Base-by-base conservation (phyloP, 2,329 filamentous ascomycete species). In the Onygenales sp. region DNA sequence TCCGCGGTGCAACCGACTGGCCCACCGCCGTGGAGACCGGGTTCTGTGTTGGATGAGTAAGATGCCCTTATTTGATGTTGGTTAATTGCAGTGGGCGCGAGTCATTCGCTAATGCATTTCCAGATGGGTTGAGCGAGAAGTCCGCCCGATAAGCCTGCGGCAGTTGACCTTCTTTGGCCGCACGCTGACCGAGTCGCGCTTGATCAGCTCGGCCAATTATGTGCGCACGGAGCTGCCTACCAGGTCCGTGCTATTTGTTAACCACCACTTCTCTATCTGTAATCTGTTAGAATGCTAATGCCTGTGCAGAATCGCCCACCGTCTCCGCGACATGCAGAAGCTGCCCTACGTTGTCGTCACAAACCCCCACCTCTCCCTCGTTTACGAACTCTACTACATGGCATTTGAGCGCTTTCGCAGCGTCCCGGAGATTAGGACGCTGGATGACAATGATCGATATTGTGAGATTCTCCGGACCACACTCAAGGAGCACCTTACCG, bases 91-190 rank as follows among this genome's bases (percentile, higher is more conserved):
- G 32, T 43, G 43, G n/a, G 1, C n/a, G 14, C 7, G 5, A 6
- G 10, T 10, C n/a, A 11, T 39, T 17, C 43, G 17, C 43, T 14
- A 36, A 44, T 31, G 11, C 44, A 2, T 10, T 43, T 51, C 21
- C 61, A 95, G 90, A 77, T 97, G 91, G 90, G 92, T 96, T 51
- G 85, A 87, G 58, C 88, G 86, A 64, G 89, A 95, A 68, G 91
- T 91, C 48, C 82, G 90, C 51, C 93, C 93, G n/a, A 96, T 98
- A 67, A 95, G 89, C 73, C 75, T 98, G 63, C 87, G 93, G 55
- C 93, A 97, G 72, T 81, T 98, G 64, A 97, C 95, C 74, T 94
- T 97, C 64, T 98, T 97, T 71, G 93, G 93, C 33, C 86, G 93
- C 47, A 94, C 91, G 21, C 75, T 98, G 66, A 96, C 91, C 47